A percentile compares a stretch with the other conserved stretches of the same genome.
Evolutionary conservation across 352 stramenopile genomes (phyloP).

Genomic region (Phytophthora constricta): DNA sequence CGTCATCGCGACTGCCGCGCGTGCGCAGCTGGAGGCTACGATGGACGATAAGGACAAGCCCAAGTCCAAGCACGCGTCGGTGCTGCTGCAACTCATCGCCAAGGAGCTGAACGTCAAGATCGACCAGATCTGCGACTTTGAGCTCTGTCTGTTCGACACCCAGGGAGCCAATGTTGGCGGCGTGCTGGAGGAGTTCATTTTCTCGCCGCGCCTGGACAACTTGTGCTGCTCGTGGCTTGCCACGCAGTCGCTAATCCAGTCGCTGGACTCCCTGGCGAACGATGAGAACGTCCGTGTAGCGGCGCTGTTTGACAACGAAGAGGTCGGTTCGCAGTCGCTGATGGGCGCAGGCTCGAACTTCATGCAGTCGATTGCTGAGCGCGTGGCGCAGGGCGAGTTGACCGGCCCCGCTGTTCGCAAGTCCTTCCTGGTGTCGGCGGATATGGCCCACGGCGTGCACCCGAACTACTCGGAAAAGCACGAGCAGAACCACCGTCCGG

Average conservation of each 20-base stretch:
- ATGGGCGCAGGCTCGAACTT: conserved; percentile 89
- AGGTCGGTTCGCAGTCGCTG: conserved; percentile 93
- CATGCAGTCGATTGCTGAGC: conserved; percentile 66
- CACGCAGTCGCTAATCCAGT: conserved; percentile 85
- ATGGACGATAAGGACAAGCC: conserved; percentile 57
- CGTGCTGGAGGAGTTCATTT: conserved; percentile 95
- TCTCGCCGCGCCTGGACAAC: conserved; percentile 97
- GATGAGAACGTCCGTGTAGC: conserved; percentile 91
- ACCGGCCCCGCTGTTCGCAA: conserved; percentile 63
- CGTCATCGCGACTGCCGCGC: conserved; percentile 87
- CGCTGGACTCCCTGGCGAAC: conserved; percentile 67
- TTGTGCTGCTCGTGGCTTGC: conserved; percentile 95
- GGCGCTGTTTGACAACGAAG: conserved; percentile 98
- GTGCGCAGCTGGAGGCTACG: conserved; percentile 89
- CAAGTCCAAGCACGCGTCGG: conserved; percentile 90
- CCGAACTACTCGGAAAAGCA: conserved; percentile 98
- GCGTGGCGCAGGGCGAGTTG: conserved; percentile 67
- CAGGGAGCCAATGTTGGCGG: conserved; percentile 94
- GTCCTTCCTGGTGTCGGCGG: conserved; percentile 91
- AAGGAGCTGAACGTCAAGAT: conserved; percentile 86
- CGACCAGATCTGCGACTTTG: conserved; percentile 96
- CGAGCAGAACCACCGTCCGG: conserved; percentile 92
- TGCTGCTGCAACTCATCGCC: conserved; percentile 94
- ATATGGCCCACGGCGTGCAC: conserved; percentile 98
- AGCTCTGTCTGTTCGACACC: conserved; percentile 96